These are phyloP conservation scores for Septoria linicola DNA, from an alignment of 2,329 filamentous ascomycete species.

Conservation along the genomic window DNA sequence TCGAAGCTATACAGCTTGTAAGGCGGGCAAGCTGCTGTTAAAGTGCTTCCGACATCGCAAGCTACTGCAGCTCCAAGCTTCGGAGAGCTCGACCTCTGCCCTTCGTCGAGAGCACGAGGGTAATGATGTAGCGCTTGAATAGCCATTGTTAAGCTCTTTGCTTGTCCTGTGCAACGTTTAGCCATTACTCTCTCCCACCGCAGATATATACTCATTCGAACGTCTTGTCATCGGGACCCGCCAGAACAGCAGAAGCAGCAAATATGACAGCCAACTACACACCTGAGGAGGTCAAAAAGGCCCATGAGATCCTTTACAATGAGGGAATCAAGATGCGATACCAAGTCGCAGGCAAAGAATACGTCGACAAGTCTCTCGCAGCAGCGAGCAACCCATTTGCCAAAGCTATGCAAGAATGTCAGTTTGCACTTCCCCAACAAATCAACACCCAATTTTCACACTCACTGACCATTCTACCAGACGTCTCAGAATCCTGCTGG, in stretches of 20 bases:
- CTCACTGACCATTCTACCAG: neutral
- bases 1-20: neutral
- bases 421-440: constrained; percentile 35
- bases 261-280: constrained; percentile 28
- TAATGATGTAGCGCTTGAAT: constrained; percentile 7
- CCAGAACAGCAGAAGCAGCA: neutral
- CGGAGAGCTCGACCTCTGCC: constrained; percentile 1
- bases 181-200: neutral
- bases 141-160: neutral
- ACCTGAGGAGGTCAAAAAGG: constrained; percentile 36
- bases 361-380: constrained; percentile 59
- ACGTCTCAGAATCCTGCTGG: constrained; percentile 64
- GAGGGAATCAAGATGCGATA: constrained; percentile 61
- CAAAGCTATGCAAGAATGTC: constrained; percentile 56
- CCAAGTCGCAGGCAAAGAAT: constrained; percentile 60
- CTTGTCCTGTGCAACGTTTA: neutral
- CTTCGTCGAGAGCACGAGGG: neutral
- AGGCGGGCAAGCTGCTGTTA: constrained; percentile 9
- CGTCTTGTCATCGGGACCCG: too few relatives aligned
- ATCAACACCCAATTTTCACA: neutral
- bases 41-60: constrained; percentile 13
- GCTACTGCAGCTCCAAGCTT: neutral
- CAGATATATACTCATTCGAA: neutral
- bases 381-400: constrained; percentile 60
- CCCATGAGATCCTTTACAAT: constrained; percentile 59